Conservation (phyloP, 2,329 filamentous ascomycete species). For the Sarocladium brachiariae region DNA sequence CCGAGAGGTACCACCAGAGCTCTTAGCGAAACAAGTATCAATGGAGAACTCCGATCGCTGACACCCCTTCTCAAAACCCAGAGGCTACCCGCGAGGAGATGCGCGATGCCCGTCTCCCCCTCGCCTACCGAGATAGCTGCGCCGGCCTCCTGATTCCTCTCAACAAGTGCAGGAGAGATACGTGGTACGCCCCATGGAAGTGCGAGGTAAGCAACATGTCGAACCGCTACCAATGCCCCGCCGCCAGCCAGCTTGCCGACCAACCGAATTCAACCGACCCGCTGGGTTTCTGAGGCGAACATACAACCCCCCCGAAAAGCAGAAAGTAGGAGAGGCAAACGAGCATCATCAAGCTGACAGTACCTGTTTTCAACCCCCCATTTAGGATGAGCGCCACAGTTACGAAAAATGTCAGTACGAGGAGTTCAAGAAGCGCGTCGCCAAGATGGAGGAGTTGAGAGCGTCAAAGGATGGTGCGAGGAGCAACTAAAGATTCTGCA, state of each 20-base stretch:
- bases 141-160: constrained; percentile 90
- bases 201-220: constrained; percentile 92
- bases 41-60: constrained; percentile 1
- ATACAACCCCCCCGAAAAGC: too few species aligned
- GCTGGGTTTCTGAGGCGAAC: too few species aligned
- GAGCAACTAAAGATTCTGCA: constrained; percentile 62
- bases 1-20: constrained; percentile 33
- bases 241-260: too few species aligned
- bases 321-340: too few species aligned
- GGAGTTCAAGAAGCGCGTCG: constrained; percentile 96
- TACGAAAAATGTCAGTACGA: constrained; percentile 99
- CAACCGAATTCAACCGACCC: too few species aligned
- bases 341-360: too few species aligned
- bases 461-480: constrained; percentile 76
- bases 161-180: constrained; percentile 87
- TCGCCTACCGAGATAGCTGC: constrained; percentile 93
- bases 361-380: too few species aligned
- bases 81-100: constrained; percentile 85
- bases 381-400: constrained; percentile 85
- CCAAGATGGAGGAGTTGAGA: constrained; percentile 96
- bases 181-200: constrained; percentile 96
- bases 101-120: constrained; percentile 79
- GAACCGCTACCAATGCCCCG: too few species aligned
- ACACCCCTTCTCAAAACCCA: constrained; percentile 25
- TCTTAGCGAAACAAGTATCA: too few species aligned